Percentiles rank a stretch among this genome's conserved stretches.
phyloP scores from a whole-genome alignment of 2,329 filamentous ascomycete species.

The Cladobotryum mycophilum region DNA sequence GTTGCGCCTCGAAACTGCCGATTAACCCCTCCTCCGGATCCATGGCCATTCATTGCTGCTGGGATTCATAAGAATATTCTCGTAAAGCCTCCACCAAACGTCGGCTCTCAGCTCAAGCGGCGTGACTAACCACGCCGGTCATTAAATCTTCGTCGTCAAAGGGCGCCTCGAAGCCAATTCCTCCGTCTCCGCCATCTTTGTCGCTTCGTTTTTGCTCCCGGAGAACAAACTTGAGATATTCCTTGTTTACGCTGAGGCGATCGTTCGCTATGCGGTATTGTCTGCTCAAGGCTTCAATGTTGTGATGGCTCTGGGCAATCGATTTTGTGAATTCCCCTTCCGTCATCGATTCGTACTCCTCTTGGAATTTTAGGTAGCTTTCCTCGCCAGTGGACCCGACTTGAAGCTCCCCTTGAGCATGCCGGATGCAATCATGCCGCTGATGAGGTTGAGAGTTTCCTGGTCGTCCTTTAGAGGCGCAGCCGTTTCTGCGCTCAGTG shows the following conservation, averaged over 20 bases:
- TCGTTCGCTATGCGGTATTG: conserved; percentile 48
- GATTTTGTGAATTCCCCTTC: conserved; percentile 46
- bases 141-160: conserved; percentile 58
- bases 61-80: too few relatives aligned
- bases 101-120: not conserved
- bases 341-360: conserved; percentile 35
- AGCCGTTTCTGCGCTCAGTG: conserved; percentile 50
- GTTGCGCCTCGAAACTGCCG: not conserved
- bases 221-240: conserved; percentile 45
- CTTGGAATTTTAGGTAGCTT: conserved; percentile 46
- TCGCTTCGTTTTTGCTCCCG: conserved; percentile 42
- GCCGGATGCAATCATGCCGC: conserved; percentile 48
- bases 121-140: conserved; percentile 35
- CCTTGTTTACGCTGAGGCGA: conserved; percentile 48
- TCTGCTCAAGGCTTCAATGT: conserved; percentile 39
- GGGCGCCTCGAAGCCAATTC: conserved; percentile 38
- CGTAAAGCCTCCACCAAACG: not conserved
- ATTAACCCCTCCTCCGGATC: not conserved
- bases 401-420: conserved; percentile 48
- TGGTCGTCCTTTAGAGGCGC: conserved; percentile 34
- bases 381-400: conserved; percentile 35
- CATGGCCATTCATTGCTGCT: too few relatives aligned
- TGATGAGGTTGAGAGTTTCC: conserved; percentile 41
- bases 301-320: conserved; percentile 35
- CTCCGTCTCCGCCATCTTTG: conserved; percentile 33